Evolutionary conservation across 805 yeast genomes (phyloP), one percentile per base, ranked within the genome.

Genomic region (Candida taoyuanica): DNA sequence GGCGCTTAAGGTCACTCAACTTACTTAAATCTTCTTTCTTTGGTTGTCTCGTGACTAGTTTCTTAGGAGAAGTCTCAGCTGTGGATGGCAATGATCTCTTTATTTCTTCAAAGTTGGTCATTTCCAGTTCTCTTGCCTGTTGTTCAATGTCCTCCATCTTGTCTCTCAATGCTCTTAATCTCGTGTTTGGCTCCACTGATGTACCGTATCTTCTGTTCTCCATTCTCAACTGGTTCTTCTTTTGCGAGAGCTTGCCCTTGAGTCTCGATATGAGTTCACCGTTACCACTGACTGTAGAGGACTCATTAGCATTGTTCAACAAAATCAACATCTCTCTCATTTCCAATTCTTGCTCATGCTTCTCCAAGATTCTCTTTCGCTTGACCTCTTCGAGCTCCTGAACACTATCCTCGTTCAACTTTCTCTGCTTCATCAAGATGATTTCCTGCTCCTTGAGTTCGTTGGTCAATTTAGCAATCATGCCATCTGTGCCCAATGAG

Each of bases 51-150:
- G 65, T 29, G 16, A 7, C 16, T 17, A 33, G 31, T 4, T 64
- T 67, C 43, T 46, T 54, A 6, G 50, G 49, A 1, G 59, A 50
- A 11, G 34, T 29, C 2, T 36, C 43, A 11, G 50, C 32, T 6
- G 54, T 49, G 5, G 49, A 34, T 13, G 51, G 47, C 6, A 11
- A 35, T 21, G 34, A 41, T 42, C 36, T 56, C 46, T 44, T 62
- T 48, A 39, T 46, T 23, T 78, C 85, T 19, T 74, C 81, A 52
- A 86, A 88, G 48, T 87, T 93, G 16, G 85, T 82, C 74, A 78
- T 81, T 57, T 91, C 97, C 42, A 91, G 68, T 52, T 83, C 85
- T 43, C 94, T 67, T 0, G 96, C 96, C 65, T 85, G 85, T 33
- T 75, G 73, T 55, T 85, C 95, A 37, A 89, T 70, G 46, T 76